Percentiles rank a stretch among this genome's conserved stretches.
These are phyloP conservation scores for Diplocarpon rosae DNA, from an alignment of 2,329 filamentous ascomycete genomes.

Conservation along the genomic window DNA sequence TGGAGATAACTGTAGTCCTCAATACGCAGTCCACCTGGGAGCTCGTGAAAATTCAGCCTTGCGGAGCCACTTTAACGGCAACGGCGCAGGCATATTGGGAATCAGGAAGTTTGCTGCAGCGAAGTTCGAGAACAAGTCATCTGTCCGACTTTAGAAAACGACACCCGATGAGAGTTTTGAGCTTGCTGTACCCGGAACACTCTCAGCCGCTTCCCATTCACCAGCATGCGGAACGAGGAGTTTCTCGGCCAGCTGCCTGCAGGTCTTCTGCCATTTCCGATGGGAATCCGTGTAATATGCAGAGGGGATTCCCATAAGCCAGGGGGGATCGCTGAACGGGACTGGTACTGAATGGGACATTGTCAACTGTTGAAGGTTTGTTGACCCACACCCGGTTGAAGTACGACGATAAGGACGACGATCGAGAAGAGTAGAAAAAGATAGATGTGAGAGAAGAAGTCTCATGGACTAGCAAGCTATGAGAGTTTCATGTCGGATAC, in stretches of 20 bases:
- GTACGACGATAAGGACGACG: not conserved
- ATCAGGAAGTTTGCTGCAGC: slow-evolving; percentile 56
- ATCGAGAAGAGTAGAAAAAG: too few relatives aligned
- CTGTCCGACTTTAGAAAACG: slow-evolving; percentile 30
- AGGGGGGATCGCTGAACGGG: slow-evolving; percentile 5
- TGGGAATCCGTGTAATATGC: slow-evolving; percentile 61
- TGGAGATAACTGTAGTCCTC: slow-evolving; percentile 68
- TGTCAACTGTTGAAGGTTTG: not conserved
- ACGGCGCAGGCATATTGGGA: slow-evolving; percentile 56
- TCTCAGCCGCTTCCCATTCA: slow-evolving; percentile 56
- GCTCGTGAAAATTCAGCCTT: slow-evolving; percentile 51
- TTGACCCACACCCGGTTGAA: not conserved
- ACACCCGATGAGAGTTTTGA: not conserved
- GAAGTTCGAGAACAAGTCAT: slow-evolving; percentile 54
- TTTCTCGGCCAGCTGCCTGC: slow-evolving; percentile 53
- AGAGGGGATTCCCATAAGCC: slow-evolving; percentile 57
- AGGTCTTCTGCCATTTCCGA: slow-evolving; percentile 53
- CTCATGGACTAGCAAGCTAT: too few relatives aligned
- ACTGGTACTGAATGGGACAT: slow-evolving; percentile 4
- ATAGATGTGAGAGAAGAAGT: too few relatives aligned
- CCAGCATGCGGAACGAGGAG: slow-evolving; percentile 50
- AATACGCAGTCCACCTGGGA: slow-evolving; percentile 53
- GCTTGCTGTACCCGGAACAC: slow-evolving; percentile 15
- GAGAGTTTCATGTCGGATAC: too few relatives aligned
- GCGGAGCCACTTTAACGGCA: slow-evolving; percentile 59